Evolutionary conservation across 2,329 filamentous ascomycete species (phyloP), one percentile per base, ranked within the genome.

Genomic region (Diaporthe destruens): DNA sequence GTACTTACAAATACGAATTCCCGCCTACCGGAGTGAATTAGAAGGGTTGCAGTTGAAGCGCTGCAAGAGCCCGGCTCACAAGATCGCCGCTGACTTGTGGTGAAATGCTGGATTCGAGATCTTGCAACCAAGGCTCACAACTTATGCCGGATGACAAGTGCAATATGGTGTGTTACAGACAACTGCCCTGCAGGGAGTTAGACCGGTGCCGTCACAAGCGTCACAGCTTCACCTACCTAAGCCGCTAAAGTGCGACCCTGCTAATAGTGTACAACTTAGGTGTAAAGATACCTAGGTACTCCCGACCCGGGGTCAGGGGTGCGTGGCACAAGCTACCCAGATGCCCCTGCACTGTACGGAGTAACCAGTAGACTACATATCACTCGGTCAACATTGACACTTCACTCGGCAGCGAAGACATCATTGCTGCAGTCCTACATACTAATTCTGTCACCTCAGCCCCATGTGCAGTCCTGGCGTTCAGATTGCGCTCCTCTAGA

Each of bases 1-100:
- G 18, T 39, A 70, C 68, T 70, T 61, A 63, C 68, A 66, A 66
- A 66, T 66, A 47, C 47, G 61, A 23, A 53, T 66, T 66, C 11
- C 61, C 61, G 47, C 47, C n/a, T 51, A 16, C 51, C 61, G 32
- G 44, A 66, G 57, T 39, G 61, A 25, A 23, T 39, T 34, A 6
- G n/a, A 65, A 20, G n/a, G 20, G 23, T 12, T 25, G 11, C 18
- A 51, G 11, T 65, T 51, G n/a, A 20, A 23, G n/a, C 32, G 8
- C 14, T 23, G 47, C n/a, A 39, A 39, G 61, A 2, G 4, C 39
- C 9, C 47, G 16, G 20, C 29, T 39, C 47, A 53, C 47, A 20
- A 12, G 34, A 66, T n/a, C 44, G 29, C n/a, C n/a, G 51, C 29
- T 18, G 6, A 32, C 39, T 23, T 39, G 44, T 29, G 18, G 44